Evolutionary conservation across 163 green algal species (phyloP).

Genomic region (Prototheca wickerhamii): DNA sequence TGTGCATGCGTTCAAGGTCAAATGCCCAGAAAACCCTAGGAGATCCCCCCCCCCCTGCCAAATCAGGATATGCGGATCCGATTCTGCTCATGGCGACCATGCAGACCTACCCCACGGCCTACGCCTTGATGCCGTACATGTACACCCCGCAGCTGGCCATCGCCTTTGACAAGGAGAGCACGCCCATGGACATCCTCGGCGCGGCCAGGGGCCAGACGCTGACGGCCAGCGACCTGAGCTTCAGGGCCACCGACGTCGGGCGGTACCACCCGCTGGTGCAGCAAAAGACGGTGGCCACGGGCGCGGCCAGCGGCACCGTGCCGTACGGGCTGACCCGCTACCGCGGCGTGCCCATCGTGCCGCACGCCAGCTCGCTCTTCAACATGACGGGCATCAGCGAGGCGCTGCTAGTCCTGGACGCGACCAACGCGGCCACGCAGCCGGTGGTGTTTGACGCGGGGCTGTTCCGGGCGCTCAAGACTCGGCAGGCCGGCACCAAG

Average conservation of each 20-base stretch:
- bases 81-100: conserved; percentile 11
- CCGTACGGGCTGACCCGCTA: conserved; percentile 9
- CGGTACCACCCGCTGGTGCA: conserved; percentile 22
- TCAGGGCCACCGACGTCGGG: conserved; percentile 10
- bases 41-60: background rate
- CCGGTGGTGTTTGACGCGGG: conserved; percentile 18
- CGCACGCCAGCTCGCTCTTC: conserved; percentile 4
- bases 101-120: background rate
- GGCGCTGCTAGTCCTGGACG: conserved; percentile 13
- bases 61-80: conserved; percentile 21
- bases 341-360: conserved; percentile 1
- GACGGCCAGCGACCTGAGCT: conserved; percentile 1
- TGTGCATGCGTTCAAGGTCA: no score
- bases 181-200: conserved; percentile 6
- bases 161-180: conserved; percentile 1
- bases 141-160: conserved; percentile 14
- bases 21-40: background rate
- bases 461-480: conserved; percentile 12
- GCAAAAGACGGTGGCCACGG: conserved; percentile 30
- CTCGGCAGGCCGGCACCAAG: background rate
- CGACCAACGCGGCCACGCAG: conserved; percentile 3
- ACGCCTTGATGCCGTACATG: conserved; percentile 9
- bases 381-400: conserved; percentile 29
- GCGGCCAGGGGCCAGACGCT: background rate
- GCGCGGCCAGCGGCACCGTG: conserved; percentile 4